Conservation (phyloP, 2,329 filamentous ascomycete genomes). For the Tolypocladium nubicola region DNA sequence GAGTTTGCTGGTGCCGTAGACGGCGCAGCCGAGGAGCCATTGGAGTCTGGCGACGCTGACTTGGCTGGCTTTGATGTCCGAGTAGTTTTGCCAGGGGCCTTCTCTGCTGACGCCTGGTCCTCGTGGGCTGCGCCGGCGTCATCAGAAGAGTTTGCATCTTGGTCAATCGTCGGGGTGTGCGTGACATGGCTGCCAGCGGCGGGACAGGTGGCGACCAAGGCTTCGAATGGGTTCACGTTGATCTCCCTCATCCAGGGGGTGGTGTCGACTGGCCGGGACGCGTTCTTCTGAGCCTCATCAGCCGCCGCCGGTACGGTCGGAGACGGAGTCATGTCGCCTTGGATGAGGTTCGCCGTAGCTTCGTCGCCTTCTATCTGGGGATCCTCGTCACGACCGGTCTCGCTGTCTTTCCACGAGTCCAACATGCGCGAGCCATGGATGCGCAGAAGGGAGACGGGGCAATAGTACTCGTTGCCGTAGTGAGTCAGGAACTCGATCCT, state of each 20-base stretch:
- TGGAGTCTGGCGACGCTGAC: neutral
- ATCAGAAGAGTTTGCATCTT: neutral
- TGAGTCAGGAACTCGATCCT: conserved; percentile 86
- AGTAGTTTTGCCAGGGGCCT: neutral
- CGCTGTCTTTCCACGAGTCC: conserved; percentile 81
- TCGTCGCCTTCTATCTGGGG: conserved; percentile 27
- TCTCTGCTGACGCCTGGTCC: neutral
- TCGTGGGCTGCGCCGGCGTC: neutral
- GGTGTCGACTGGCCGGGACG: neutral
- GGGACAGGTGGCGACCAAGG: neutral
- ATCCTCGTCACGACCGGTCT: conserved; percentile 54
- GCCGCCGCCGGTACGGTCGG: neutral
- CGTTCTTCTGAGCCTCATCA: neutral
- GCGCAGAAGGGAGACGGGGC: conserved; percentile 78
- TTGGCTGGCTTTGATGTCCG: neutral
- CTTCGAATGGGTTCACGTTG: neutral
- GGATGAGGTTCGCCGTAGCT: neutral
- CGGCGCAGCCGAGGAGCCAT: neutral
- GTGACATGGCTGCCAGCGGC: neutral
- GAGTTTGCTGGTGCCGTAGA: conserved; percentile 1
- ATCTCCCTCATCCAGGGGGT: neutral
- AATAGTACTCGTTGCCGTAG: conserved; percentile 95
- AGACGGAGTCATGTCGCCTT: neutral
- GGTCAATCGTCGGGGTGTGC: neutral
- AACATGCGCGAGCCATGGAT: conserved; percentile 96